Base-by-base conservation (phyloP, 2,329 filamentous ascomycete species). In the Ophiocordyceps unilateralis region DNA sequence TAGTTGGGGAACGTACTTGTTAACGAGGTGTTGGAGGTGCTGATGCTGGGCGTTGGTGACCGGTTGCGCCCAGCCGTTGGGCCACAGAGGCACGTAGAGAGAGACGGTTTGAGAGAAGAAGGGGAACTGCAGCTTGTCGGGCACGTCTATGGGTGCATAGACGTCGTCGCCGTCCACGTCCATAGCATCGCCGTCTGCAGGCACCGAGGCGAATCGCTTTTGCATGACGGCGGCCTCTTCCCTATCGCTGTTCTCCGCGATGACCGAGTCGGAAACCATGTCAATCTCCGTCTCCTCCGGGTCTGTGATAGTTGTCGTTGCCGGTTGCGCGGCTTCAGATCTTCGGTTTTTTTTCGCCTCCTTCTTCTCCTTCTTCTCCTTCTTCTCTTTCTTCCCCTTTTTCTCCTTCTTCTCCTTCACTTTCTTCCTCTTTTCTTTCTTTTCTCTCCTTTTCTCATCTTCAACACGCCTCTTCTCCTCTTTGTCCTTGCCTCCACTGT, bases 31-130 rank as follows among this genome's bases (percentile, higher is more conserved):
- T 34, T 77, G 77, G 44, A 91, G 72, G 55, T 88, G 77, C 54
- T 88, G 82, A 47, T 78, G 74, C 55, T 80, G 77, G 47, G 81
- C 71, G 45, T 76, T 81, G 51, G 82, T 78, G 49, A 86, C 64
- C 0, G 83, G 81, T 45, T 76, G 72, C 47, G 73, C 68, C 61
- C 84, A 81, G 39, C 80, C 79, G 34, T 75, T 66, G 11, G 84
- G 83, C 48, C 77, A 82, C 48, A 91, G 68, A 1, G 82, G 75
- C 48, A 88, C 72, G 63, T 84, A 88, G 52, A 94, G 74, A 2
- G 88, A 88, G 37, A 85, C 74, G 20, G 81, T 86, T 54, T 89
- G 81, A 23, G 77, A 74, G 57, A 78, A 78, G 62, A 93, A 89
- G 15, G 88, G 83, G 39, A 81, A 83, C 48, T 60, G 64, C 41